phyloP scores from a whole-genome alignment of 2,329 filamentous ascomycete genomes.

The Chaetomiaceae sp. region DNA sequence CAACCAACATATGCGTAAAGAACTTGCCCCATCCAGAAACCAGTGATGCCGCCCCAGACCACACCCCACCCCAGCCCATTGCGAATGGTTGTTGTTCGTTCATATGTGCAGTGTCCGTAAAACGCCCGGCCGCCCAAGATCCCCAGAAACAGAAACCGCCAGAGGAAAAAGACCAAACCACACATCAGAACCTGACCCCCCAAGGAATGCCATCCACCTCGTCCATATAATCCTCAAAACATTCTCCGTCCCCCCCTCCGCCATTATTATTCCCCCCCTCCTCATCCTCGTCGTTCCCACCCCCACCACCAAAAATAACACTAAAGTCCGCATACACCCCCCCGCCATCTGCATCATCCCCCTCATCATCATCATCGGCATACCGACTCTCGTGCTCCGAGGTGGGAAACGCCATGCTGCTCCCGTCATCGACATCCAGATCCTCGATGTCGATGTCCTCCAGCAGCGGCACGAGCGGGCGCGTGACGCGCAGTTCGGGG shows the following conservation, averaged over 20 bases:
- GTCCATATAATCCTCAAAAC: slow-evolving; percentile 52
- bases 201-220: slow-evolving; percentile 53
- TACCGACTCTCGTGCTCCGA: slow-evolving; percentile 43
- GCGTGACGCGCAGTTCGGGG: slow-evolving; percentile 30
- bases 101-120: too few relatives aligned
- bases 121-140: too few relatives aligned
- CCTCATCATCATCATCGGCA: slow-evolving; percentile 39
- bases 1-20: too few relatives aligned
- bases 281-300: slow-evolving; percentile 31
- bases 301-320: slow-evolving; percentile 42
- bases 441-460: slow-evolving; percentile 25
- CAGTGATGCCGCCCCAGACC: too few relatives aligned
- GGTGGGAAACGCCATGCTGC: slow-evolving; percentile 45
- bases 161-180: too few relatives aligned
- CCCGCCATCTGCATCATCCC: slow-evolving; percentile 36
- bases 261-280: slow-evolving; percentile 25
- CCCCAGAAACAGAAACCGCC: too few relatives aligned
- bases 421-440: slow-evolving; percentile 40
- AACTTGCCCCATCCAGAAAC: too few relatives aligned
- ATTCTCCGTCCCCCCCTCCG: slow-evolving; percentile 30
- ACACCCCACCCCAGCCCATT: too few relatives aligned
- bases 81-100: too few relatives aligned
- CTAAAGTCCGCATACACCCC: slow-evolving; percentile 51
- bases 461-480: slow-evolving; percentile 10
- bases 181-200: slow-evolving; percentile 27